Evolutionary conservation across 2,329 filamentous ascomycete genomes (phyloP).

Genomic region (Phyllosticta citrichinensis): DNA sequence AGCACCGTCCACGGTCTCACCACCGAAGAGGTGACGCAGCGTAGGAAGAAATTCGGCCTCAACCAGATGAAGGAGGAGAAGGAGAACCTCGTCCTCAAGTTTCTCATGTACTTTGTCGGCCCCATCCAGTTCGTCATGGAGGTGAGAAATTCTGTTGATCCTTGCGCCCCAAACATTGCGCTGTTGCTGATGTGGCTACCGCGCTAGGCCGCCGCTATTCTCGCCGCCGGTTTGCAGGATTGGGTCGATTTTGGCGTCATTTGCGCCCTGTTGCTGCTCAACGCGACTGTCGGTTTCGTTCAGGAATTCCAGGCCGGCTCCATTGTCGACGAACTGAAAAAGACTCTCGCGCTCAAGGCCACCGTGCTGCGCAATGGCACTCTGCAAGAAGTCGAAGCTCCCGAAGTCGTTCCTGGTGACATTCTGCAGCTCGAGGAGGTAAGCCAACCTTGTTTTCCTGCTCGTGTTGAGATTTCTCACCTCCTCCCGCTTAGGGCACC

Average conservation of each 20-base stretch:
- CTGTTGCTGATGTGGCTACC: not conserved
- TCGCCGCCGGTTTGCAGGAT: conserved; percentile 74
- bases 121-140: conserved; percentile 94
- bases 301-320: conserved; percentile 86
- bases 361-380: conserved; percentile 73
- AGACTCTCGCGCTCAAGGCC: conserved; percentile 80
- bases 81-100: conserved; percentile 76
- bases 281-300: conserved; percentile 76
- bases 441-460: conserved; percentile 5
- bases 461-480: not conserved
- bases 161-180: not conserved
- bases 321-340: conserved; percentile 85
- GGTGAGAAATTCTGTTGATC: conserved; percentile 32
- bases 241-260: conserved; percentile 95
- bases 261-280: conserved; percentile 70
- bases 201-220: conserved; percentile 57
- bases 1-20: conserved; percentile 55
- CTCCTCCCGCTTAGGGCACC: conserved; percentile 49
- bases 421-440: conserved; percentile 79
- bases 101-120: conserved; percentile 71
- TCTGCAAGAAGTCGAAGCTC: conserved; percentile 69
- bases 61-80: conserved; percentile 91
- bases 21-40: conserved; percentile 48
- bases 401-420: conserved; percentile 80
- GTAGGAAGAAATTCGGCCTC: conserved; percentile 62